phyloP scores from a whole-genome alignment of 306 rosid species.

The Begonia peltatifolia region DNA sequence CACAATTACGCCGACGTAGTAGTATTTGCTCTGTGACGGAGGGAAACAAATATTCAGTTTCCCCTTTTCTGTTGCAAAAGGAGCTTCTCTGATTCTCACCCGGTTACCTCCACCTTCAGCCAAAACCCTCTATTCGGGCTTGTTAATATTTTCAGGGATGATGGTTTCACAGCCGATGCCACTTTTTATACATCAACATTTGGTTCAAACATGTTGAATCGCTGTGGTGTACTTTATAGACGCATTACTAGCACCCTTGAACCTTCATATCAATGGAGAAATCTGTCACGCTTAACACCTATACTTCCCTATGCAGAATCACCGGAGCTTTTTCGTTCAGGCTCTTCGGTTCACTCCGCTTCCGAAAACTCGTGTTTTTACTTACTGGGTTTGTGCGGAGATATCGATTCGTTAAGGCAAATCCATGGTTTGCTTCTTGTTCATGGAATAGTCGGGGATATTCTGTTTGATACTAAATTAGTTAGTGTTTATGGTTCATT shows the following conservation, averaged over 20 bases:
- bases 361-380: slow-evolving; percentile 20
- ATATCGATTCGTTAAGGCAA: slow-evolving; percentile 25
- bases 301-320: slow-evolving; percentile 5
- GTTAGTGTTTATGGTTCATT: slow-evolving; percentile 44
- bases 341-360: slow-evolving; percentile 12
- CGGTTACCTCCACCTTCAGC: slow-evolving; percentile 39
- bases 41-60: too few species aligned
- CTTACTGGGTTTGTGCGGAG: slow-evolving; percentile 30
- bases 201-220: slow-evolving; percentile 2
- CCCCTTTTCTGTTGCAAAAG: too few species aligned
- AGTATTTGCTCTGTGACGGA: too few species aligned
- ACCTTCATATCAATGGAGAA: slow-evolving; percentile 12
- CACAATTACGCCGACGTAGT: too few species aligned
- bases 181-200: too few species aligned
- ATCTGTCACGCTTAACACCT: slow-evolving; percentile 2
- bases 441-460: slow-evolving; percentile 22
- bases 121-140: background rate
- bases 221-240: slow-evolving; percentile 2
- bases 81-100: slow-evolving; percentile 22
- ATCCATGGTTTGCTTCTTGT: slow-evolving; percentile 36
- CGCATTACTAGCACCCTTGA: background rate
- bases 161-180: too few species aligned
- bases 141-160: too few species aligned
- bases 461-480: slow-evolving; percentile 27
- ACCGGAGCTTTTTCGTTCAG: slow-evolving; percentile 4